Evolutionary conservation across 2,329 filamentous ascomycete species (phyloP).

Genomic region (Tetracladium maxilliforme): DNA sequence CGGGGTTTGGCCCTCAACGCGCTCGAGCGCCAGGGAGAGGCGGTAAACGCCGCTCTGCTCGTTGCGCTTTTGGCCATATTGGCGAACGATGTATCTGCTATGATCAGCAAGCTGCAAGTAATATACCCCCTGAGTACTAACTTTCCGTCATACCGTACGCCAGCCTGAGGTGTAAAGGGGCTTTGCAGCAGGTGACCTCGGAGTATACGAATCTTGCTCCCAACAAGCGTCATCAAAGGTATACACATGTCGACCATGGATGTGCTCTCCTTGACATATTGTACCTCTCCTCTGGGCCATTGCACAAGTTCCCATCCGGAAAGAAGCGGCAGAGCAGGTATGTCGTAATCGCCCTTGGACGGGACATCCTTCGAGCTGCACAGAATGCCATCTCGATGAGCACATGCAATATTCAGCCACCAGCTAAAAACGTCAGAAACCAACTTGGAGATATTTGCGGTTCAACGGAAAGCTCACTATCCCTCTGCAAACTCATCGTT

Average conservation of each 20-base stretch:
- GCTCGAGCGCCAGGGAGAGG: conserved; percentile 29
- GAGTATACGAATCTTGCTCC: conserved; percentile 33
- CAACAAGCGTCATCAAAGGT: conserved; percentile 31
- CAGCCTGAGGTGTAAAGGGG: conserved; percentile 31
- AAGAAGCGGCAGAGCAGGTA: conserved; percentile 32
- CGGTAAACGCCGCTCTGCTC: conserved; percentile 22
- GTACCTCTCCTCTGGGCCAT: conserved; percentile 15
- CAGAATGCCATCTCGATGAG: conserved; percentile 38
- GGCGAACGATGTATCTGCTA: conserved; percentile 32
- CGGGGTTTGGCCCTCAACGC: conserved; percentile 22
- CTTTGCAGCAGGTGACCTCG: conserved; percentile 34
- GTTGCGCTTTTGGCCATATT: conserved; percentile 29
- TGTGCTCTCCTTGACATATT: conserved; percentile 29
- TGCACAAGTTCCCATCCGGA: conserved; percentile 31
- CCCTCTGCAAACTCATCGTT: too few species aligned
- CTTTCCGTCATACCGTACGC: conserved; percentile 43
- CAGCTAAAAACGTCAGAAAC: conserved; percentile 27
- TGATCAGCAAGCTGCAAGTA: conserved; percentile 2
- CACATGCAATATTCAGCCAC: conserved; percentile 42
- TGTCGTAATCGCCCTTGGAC: conserved; percentile 28
- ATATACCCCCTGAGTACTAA: conserved; percentile 22
- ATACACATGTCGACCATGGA: conserved; percentile 29
- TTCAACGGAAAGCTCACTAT: too few species aligned
- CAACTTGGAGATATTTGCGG: too few species aligned
- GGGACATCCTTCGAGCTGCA: conserved; percentile 25